These are phyloP conservation scores for Sisymbrium altissimum DNA, from an alignment of 345 rosid genomes.

Conservation along the genomic window DNA sequence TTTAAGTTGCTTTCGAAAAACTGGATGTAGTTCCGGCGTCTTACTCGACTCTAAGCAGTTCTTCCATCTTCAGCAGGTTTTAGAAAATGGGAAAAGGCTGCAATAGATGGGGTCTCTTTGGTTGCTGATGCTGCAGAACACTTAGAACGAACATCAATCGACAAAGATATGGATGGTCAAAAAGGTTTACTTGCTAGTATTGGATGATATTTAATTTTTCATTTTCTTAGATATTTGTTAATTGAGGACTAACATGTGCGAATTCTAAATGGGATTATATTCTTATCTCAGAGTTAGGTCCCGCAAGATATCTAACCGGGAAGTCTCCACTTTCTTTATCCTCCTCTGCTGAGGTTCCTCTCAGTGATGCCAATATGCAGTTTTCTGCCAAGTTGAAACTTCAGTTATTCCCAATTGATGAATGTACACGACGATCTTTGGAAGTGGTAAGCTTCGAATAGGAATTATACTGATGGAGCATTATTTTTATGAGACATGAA, in stretches of 20 bases:
- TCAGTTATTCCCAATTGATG: constrained; percentile 95
- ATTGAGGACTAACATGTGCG: neutral
- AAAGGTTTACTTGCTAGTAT: constrained; percentile 40
- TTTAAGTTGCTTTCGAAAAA: constrained; percentile 3
- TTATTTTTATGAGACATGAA: constrained; percentile 5
- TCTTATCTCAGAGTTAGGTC: constrained; percentile 30
- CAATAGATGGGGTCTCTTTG: constrained; percentile 97
- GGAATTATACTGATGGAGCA: neutral
- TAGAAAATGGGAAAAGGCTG: constrained; percentile 97
- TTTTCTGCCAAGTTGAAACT: constrained; percentile 75
- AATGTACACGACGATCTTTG: constrained; percentile 73
- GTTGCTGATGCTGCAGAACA: constrained; percentile 99
- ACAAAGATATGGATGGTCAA: constrained; percentile 52
- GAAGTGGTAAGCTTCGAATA: constrained; percentile 61
- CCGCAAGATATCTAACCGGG: constrained; percentile 46
- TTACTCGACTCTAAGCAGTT: constrained; percentile 38
- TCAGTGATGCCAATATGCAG: constrained; percentile 46
- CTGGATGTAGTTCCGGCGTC: constrained; percentile 2
- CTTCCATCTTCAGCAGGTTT: constrained; percentile 60
- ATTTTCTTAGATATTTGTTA: constrained; percentile 20
- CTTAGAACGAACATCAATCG: constrained; percentile 62
- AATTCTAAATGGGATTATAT: constrained; percentile 10
- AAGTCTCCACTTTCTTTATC: constrained; percentile 43
- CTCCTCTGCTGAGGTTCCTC: constrained; percentile 46
- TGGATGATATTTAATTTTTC: constrained; percentile 22